phyloP scores from a whole-genome alignment of 345 rosid genomes.

The Eucalyptus grandis region DNA sequence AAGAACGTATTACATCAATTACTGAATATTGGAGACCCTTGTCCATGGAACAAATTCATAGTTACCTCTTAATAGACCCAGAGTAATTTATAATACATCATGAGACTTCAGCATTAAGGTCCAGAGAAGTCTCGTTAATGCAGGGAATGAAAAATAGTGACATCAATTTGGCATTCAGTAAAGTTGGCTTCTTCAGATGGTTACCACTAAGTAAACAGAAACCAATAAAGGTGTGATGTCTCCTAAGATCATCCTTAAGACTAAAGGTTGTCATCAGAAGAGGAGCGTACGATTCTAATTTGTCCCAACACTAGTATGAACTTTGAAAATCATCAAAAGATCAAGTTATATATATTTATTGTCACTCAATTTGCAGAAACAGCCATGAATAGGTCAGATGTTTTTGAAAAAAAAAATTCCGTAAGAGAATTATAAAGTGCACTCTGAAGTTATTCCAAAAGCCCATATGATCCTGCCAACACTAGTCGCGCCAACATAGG shows the following conservation, averaged over 20 bases:
- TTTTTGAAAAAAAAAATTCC: neutral
- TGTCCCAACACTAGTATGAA: neutral
- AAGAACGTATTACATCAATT: neutral
- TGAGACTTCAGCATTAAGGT: neutral
- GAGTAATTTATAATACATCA: neutral
- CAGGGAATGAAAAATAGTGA: neutral
- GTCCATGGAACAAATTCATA: neutral
- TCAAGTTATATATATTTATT: neutral
- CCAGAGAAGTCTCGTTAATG: neutral
- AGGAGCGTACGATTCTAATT: neutral
- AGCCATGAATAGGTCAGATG: neutral
- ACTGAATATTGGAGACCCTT: neutral
- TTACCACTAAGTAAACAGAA: neutral
- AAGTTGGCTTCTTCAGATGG: neutral
- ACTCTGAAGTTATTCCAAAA: neutral
- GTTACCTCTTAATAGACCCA: neutral
- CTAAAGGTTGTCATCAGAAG: neutral
- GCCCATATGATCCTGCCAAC: neutral
- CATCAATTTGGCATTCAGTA: neutral
- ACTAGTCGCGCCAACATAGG: neutral
- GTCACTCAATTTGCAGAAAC: neutral
- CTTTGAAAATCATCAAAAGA: neutral
- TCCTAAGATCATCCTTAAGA: neutral
- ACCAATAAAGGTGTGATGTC: neutral
- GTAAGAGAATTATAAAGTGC: neutral